A percentile compares a stretch with the other conserved stretches of the same genome.
phyloP scores from a whole-genome alignment of 2,329 filamentous ascomycete genomes.

The Phialophora chinensis region DNA sequence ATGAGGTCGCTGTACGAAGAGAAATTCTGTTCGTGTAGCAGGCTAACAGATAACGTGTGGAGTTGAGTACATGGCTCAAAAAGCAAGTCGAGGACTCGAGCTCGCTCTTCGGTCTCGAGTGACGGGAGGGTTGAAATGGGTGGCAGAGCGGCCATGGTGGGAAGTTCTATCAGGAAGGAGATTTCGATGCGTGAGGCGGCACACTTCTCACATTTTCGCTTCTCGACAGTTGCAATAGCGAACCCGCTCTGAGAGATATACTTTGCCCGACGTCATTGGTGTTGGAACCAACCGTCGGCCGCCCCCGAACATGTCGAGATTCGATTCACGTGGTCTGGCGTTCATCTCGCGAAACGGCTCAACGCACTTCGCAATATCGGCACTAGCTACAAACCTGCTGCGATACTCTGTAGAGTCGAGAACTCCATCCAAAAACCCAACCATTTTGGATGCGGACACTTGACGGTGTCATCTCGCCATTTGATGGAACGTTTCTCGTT shows the following conservation, averaged over 20 bases:
- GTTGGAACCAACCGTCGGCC: constrained; percentile 14
- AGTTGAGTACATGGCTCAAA: constrained; percentile 75
- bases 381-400: neutral
- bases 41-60: constrained; percentile 72
- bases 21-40: constrained; percentile 67
- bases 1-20: constrained; percentile 73
- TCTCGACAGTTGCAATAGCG: neutral
- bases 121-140: constrained; percentile 30
- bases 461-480: neutral
- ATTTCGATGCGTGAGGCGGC: no score
- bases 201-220: neutral
- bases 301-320: constrained; percentile 4
- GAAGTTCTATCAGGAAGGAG: neutral
- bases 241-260: neutral
- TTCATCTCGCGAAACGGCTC: constrained; percentile 8
- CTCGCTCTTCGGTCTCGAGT: constrained; percentile 31
- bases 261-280: constrained; percentile 15
- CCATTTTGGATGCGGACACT: neutral
- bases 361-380: neutral
- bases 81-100: constrained; percentile 36
- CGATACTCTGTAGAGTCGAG: neutral
- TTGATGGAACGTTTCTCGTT: constrained; percentile 7
- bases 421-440: neutral
- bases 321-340: constrained; percentile 23
- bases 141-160: constrained; percentile 57